These are phyloP conservation scores for Fusarium zealandicum DNA, from an alignment of 2,329 filamentous ascomycete genomes.

Conservation along the genomic window DNA sequence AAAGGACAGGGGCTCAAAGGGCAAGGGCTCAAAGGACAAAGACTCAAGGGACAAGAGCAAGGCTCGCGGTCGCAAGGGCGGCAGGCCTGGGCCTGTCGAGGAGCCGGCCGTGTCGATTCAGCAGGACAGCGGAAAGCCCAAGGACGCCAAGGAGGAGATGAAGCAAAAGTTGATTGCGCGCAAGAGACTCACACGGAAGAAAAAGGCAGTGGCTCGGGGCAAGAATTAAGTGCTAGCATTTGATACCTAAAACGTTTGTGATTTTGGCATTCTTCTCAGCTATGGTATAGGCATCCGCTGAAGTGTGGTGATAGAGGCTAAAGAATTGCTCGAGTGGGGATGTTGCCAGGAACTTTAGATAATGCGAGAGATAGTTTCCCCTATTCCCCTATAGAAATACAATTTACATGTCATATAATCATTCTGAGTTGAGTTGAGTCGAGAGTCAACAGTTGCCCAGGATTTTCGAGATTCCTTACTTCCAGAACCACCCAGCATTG, in stretches of 20 bases:
- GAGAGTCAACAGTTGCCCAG: too few species aligned
- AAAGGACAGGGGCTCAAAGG: too few species aligned
- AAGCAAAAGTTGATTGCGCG: slow-evolving; percentile 82
- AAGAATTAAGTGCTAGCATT: slow-evolving; percentile 38
- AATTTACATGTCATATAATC: slow-evolving; percentile 12
- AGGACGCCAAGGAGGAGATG: slow-evolving; percentile 50
- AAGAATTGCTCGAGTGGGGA: background rate
- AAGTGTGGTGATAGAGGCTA: background rate
- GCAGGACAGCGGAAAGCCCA: slow-evolving; percentile 45
- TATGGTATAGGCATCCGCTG: background rate
- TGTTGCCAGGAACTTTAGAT: background rate
- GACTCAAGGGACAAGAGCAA: slow-evolving; percentile 34
- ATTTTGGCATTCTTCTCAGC: slow-evolving; percentile 6
- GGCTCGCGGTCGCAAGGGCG: slow-evolving; percentile 26
- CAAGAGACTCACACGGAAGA: slow-evolving; percentile 81
- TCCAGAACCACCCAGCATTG: slow-evolving; percentile 52
- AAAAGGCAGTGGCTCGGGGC: slow-evolving; percentile 57
- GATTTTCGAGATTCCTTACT: slow-evolving; percentile 32
- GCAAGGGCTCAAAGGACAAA: slow-evolving; percentile 36
- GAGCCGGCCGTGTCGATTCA: slow-evolving; percentile 8
- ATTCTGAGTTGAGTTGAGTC: slow-evolving; percentile 22
- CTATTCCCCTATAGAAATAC: background rate
- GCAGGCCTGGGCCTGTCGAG: slow-evolving; percentile 11
- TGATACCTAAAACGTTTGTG: slow-evolving; percentile 32
- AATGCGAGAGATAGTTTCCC: background rate